Evolutionary conservation across 2,329 filamentous ascomycete genomes (phyloP).

Genomic region (Aureobasidium sp.): DNA sequence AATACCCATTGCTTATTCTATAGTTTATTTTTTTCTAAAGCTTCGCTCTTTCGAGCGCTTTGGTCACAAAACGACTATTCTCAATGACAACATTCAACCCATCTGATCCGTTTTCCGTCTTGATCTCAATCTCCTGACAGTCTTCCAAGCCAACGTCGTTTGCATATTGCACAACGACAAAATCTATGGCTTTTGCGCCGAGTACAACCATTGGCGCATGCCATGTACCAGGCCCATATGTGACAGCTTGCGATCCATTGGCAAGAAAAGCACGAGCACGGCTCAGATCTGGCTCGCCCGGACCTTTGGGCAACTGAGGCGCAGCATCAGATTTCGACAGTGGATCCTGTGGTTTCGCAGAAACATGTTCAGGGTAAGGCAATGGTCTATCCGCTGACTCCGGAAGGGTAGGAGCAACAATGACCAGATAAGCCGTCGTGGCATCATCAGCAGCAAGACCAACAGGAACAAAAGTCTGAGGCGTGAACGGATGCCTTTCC

Average conservation of each 20-base stretch:
- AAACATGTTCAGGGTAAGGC: slow-evolving; percentile 39
- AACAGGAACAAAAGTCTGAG: slow-evolving; percentile 85
- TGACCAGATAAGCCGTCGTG: slow-evolving; percentile 63
- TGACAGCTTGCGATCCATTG: slow-evolving; percentile 72
- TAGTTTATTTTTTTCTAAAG: no score
- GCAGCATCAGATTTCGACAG: no score
- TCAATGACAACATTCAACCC: slow-evolving; percentile 26
- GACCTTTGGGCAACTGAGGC: slow-evolving; percentile 32
- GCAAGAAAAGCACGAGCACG: slow-evolving; percentile 72
- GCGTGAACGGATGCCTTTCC: slow-evolving; percentile 88
- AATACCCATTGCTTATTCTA: no score
- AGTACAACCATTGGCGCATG: slow-evolving; percentile 94
- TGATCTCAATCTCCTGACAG: slow-evolving; percentile 67
- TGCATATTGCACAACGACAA: slow-evolving; percentile 81
- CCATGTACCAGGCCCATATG: slow-evolving; percentile 87
- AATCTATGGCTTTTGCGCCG: slow-evolving; percentile 65
- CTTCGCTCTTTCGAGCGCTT: slow-evolving; percentile 1
- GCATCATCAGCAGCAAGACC: slow-evolving; percentile 44
- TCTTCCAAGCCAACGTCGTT: slow-evolving; percentile 80
- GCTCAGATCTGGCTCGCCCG: slow-evolving; percentile 64
- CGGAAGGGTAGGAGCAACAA: slow-evolving; percentile 74
- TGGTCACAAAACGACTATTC: slow-evolving; percentile 18
- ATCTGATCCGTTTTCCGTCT: slow-evolving; percentile 29
- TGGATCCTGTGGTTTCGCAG: no score
- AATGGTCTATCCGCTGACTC: slow-evolving; percentile 28